Base-by-base conservation (phyloP, 805 yeast species). In the Cyberlindnera bimundalis region DNA sequence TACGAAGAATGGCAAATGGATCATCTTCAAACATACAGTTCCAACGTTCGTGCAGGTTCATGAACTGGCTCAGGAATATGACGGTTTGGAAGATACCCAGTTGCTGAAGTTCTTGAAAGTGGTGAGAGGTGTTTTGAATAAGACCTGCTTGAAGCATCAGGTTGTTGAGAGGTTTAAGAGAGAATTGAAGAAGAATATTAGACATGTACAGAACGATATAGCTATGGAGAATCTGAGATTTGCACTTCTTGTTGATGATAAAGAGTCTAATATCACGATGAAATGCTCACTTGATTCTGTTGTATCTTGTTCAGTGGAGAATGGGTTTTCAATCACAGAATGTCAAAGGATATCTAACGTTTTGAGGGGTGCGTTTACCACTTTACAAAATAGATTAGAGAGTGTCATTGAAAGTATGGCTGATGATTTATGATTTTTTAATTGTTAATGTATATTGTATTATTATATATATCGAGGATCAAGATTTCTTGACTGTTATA, bases 21-120 rank as follows among this genome's bases (percentile, higher is more conserved):
- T 23, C 1, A 35, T 66, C 3, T 65, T 64, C 42, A 66, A 62
- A 37, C 65, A 66, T 46, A 68, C 70, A 0, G 45, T 68, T 1
- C 73, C 73, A 3, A 45, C 48, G 4, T 54, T 41, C 29, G 39
- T 52, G 10, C 53, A 50, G 19, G 27, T 54, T 4, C 29, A 42
- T 3, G 43, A 42, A 27, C 17, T 55, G 23, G 51, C 52, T 1
- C 15, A 6, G 6, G 39, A 46, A 18, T 55, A 45, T 42, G 48
- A 55, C 33, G 47, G 46, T 14, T 23, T 55, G 6, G 40, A 45
- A 12, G 52, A 51, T 16, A 5, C 17, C 4, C 31, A 41, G 15
- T 19, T 57, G 14, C 35, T 47, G 24, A 31, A 36, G 12, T 50
- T 54, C 28, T 16, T 47, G 3, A 37, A 37, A 12, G 39, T 32